A percentile compares a stretch with the other conserved stretches of the same genome.
Evolutionary conservation across 805 yeast species (phyloP).

Genomic region (Peterozyma xylosa): DNA sequence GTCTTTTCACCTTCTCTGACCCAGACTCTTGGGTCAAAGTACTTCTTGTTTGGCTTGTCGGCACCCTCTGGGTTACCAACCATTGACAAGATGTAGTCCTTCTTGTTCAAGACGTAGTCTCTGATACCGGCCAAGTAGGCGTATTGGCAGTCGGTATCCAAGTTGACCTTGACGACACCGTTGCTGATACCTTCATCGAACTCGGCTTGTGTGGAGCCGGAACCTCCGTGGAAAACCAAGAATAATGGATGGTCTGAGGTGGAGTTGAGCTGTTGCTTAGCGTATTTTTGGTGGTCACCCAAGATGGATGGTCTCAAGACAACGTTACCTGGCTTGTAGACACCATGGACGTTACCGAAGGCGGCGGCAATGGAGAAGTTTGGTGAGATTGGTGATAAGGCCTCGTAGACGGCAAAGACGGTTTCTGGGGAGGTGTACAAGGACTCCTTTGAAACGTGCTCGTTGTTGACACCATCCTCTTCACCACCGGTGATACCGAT

Average conservation of each 20-base stretch:
- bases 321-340: slow-evolving; percentile 98
- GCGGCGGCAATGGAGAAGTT: slow-evolving; percentile 99
- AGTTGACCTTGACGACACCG: slow-evolving; percentile 98
- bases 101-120: slow-evolving; percentile 92
- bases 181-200: slow-evolving; percentile 82
- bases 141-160: slow-evolving; percentile 98
- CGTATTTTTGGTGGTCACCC: slow-evolving; percentile 92
- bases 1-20: slow-evolving; percentile 99
- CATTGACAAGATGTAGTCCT: slow-evolving; percentile 82
- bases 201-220: slow-evolving; percentile 92
- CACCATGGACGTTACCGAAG: slow-evolving; percentile 99
- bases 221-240: slow-evolving; percentile 99
- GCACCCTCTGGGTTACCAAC: slow-evolving; percentile 99
- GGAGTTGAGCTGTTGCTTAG: slow-evolving; percentile 57
- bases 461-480: slow-evolving; percentile 99
- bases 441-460: slow-evolving; percentile 77
- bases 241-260: slow-evolving; percentile 65
- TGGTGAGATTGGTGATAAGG: slow-evolving; percentile 85
- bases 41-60: slow-evolving; percentile 99
- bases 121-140: slow-evolving; percentile 97
- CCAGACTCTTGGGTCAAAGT: slow-evolving; percentile 99
- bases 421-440: slow-evolving; percentile 95
- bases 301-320: slow-evolving; percentile 85
- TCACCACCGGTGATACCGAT: slow-evolving; percentile 99
- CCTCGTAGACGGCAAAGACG: slow-evolving; percentile 85